Percentiles rank a stretch among this genome's conserved stretches.
phyloP scores from a whole-genome alignment of 169 alveolate genomes.

The Neospora caninum region DNA sequence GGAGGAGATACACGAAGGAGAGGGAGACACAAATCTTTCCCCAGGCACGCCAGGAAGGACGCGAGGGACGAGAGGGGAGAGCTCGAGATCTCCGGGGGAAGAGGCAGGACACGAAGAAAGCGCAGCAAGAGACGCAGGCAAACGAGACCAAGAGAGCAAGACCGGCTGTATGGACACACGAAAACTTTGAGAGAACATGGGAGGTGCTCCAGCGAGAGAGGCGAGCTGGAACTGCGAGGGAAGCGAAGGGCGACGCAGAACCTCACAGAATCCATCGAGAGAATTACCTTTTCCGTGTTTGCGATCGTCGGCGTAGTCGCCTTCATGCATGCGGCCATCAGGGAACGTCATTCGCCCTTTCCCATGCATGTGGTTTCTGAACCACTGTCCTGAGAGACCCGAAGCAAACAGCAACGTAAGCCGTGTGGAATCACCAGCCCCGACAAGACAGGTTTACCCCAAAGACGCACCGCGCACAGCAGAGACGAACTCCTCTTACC shows the following conservation, averaged over 20 bases:
- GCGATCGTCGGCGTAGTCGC: conserved; percentile 76
- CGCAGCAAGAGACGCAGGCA: too few species aligned
- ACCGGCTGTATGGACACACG: neutral
- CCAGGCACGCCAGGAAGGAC: neutral
- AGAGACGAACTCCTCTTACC: too few species aligned
- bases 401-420: conserved; percentile 65
- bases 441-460: too few species aligned
- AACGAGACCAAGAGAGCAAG: neutral
- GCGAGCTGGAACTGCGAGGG: too few species aligned
- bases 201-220: too few species aligned
- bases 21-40: conserved; percentile 33
- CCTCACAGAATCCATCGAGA: too few species aligned
- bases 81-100: neutral
- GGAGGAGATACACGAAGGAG: conserved; percentile 72
- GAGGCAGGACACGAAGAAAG: neutral
- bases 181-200: too few species aligned
- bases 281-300: conserved; percentile 79
- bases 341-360: conserved; percentile 81
- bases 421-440: too few species aligned
- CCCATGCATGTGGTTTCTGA: conserved; percentile 83
- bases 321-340: conserved; percentile 80
- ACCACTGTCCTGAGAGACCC: conserved; percentile 83
- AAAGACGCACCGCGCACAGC: too few species aligned
- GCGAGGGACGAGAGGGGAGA: neutral
- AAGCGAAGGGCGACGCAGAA: too few species aligned